Evolutionary conservation across 805 yeast species (phyloP).

Genomic region (Schwanniomyces occidentalis): DNA sequence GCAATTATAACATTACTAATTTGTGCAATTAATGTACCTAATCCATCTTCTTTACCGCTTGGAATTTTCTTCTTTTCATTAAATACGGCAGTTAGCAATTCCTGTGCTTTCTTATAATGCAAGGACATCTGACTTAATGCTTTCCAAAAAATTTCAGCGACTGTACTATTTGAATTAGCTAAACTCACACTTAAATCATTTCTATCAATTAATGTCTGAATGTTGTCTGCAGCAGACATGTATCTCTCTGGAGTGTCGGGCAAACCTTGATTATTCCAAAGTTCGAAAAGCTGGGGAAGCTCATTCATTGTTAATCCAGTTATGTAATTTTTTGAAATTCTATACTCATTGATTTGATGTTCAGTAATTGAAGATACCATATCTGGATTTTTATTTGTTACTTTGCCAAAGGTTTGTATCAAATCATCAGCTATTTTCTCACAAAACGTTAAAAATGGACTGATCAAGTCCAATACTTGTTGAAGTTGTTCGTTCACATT

Average conservation of each 20-base stretch:
- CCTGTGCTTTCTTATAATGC: constrained; percentile 41
- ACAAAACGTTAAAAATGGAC: constrained; percentile 18
- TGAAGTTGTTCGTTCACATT: constrained; percentile 8
- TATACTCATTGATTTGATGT: constrained; percentile 30
- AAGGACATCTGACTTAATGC: constrained; percentile 37
- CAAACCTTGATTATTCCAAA: constrained; percentile 34
- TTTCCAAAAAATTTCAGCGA: constrained; percentile 35
- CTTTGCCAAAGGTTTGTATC: constrained; percentile 16
- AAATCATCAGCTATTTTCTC: constrained; percentile 22
- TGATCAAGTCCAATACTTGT: constrained; percentile 12
- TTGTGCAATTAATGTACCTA: constrained; percentile 35
- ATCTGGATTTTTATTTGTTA: constrained; percentile 14
- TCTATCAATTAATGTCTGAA: constrained; percentile 45
- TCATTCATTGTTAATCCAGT: constrained; percentile 26
- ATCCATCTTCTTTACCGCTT: constrained; percentile 19
- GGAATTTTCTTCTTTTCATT: constrained; percentile 15
- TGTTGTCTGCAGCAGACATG: constrained; percentile 44
- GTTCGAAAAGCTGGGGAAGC: constrained; percentile 21
- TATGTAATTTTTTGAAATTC: constrained; percentile 27
- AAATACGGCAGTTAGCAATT: constrained; percentile 22
- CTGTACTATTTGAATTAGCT: constrained; percentile 8
- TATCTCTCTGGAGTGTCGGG: constrained; percentile 36
- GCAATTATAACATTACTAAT: constrained; percentile 47
- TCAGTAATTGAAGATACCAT: constrained; percentile 27
- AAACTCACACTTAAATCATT: constrained; percentile 17